Evolutionary conservation across 805 yeast genomes (phyloP), one percentile per base, ranked within the genome.

Genomic region (Saccharomycopsis malanga): DNA sequence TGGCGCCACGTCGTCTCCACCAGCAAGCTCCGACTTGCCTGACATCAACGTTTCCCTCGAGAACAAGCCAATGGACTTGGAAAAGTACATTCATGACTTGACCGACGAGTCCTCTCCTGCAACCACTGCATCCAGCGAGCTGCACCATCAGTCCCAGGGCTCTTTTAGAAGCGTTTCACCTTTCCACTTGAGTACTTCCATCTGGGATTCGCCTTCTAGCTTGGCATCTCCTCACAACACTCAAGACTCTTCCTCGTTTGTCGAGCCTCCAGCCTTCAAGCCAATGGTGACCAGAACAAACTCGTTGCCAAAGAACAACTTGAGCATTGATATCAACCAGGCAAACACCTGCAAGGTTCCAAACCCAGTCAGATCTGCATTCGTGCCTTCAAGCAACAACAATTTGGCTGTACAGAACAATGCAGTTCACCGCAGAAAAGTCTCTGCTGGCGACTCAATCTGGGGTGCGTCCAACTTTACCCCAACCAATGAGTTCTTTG

Each of bases 381-480:
- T 38, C 39, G 17, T n/a, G 12, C 36, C 36, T 12, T 32, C 36
- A 6, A 20, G 39, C 34, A 20, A 20, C 37, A 34, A 17, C 18
- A 27, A 17, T 10, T 46, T 46, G 36, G 3, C 35, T 12, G 30
- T 48, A 4, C 40, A 20, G 10, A 42, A 32, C 24, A 38, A 21
- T 15, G 3, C 7, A 15, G 27, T 27, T 5, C 44, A 48, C 45
- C 14, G 23, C 12, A 45, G 46, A 41, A 45, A 49, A 20, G 6
- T 39, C 14, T 45, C 49, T 12, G 32, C 30, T n/a, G 27, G 35
- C 34, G 53, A 49, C 9, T 15, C 32, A 9, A 45, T 49, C 30
- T 49, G 53, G 53, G 53, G 53, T 14, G 5, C 36, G 17, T 14
- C 38, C 23, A 29, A 34, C 9, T 48, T 48, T 29, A 51, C 54